phyloP scores from a whole-genome alignment of 768 basidiomycete species.

The Porphyrellus cyaneotinctus region DNA sequence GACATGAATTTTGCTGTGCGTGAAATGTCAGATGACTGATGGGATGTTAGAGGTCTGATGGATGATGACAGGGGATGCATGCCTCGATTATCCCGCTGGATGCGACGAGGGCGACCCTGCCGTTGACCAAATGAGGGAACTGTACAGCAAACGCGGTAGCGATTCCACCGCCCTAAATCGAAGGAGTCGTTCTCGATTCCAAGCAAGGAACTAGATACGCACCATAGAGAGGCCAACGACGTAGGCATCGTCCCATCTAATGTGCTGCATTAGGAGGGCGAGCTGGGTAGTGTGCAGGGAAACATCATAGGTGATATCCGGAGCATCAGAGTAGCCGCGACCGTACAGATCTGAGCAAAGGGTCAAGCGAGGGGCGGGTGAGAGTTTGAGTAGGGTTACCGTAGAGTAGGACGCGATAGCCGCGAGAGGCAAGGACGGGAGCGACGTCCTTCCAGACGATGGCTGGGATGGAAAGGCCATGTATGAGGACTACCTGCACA shows the following conservation, averaged over 20 bases:
- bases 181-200: conserved; percentile 9
- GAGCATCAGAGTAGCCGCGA: conserved; percentile 80
- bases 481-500: conserved; percentile 65
- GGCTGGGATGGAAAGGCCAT: conserved; percentile 73
- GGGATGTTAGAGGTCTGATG: not conserved
- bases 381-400: conserved; percentile 37
- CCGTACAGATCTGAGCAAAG: conserved; percentile 66
- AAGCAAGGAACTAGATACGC: not conserved
- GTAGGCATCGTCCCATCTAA: conserved; percentile 64
- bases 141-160: conserved; percentile 65
- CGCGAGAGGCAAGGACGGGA: conserved; percentile 54
- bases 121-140: conserved; percentile 68
- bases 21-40: conserved; percentile 60
- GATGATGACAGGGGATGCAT: conserved; percentile 3
- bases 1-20: conserved; percentile 77
- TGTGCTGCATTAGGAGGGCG: conserved; percentile 77
- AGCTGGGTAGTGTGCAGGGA: conserved; percentile 70
- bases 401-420: conserved; percentile 73
- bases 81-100: conserved; percentile 70
- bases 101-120: conserved; percentile 62
- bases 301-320: conserved; percentile 61
- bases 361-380: conserved; percentile 1
- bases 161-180: conserved; percentile 67
- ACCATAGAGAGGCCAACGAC: conserved; percentile 79
- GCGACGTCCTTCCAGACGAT: conserved; percentile 77